Conservation (phyloP, 192 early-diverging fungal genomes). For the Hyaloraphidium curvatum region DNA sequence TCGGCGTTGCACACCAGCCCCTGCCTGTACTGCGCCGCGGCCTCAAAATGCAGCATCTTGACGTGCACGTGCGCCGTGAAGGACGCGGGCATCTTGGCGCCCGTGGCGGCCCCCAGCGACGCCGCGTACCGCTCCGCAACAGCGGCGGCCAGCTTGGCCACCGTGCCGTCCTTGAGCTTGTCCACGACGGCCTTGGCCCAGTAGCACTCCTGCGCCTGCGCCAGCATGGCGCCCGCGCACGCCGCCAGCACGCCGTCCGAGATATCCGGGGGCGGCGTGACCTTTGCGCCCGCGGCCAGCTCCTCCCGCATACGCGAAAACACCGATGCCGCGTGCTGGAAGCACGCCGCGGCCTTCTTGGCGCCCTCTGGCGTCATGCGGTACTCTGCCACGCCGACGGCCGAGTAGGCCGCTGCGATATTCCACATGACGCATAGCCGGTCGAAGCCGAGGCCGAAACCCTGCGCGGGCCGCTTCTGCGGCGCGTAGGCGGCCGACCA, state of each 20-base stretch:
- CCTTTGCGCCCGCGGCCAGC: conserved; percentile 39
- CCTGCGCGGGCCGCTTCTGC: conserved; percentile 12
- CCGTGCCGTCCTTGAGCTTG: conserved; percentile 54
- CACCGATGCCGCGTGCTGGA: conserved; percentile 69
- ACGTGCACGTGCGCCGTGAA: conserved; percentile 50
- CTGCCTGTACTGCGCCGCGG: conserved; percentile 60
- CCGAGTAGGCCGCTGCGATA: conserved; percentile 67
- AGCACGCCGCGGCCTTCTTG: conserved; percentile 53
- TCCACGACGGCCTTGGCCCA: conserved; percentile 71
- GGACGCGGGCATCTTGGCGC: conserved; percentile 24
- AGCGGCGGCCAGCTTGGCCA: conserved; percentile 55
- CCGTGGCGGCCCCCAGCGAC: conserved; percentile 42
- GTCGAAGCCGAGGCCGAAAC: conserved; percentile 60
- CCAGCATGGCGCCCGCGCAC: too few species aligned
- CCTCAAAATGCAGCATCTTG: conserved; percentile 53
- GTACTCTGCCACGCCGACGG: conserved; percentile 49
- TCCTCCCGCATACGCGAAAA: conserved; percentile 39
- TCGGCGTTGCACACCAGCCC: conserved; percentile 47
- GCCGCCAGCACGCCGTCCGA: conserved; percentile 41
- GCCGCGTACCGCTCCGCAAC: conserved; percentile 52
- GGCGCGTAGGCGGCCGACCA: conserved; percentile 47
- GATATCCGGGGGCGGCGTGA: conserved; percentile 48
- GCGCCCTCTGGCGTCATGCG: conserved; percentile 50
- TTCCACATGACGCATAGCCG: conserved; percentile 69
- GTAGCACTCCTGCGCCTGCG: conserved; percentile 86